These are phyloP conservation scores for Hanseniaspora singularis DNA, from an alignment of 805 yeast genomes.

Conservation along the genomic window DNA sequence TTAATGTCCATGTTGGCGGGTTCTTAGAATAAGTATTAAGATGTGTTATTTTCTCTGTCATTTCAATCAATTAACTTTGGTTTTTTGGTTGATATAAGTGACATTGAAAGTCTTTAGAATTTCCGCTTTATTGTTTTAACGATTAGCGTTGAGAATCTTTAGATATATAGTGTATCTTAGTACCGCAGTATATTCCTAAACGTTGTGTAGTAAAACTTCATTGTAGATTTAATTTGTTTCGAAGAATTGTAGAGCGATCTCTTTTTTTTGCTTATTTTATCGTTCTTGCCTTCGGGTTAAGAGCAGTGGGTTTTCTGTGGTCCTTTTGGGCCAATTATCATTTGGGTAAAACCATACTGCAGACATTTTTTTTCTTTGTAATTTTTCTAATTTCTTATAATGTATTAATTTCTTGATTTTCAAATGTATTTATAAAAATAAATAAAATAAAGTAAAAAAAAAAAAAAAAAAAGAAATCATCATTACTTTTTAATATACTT, in stretches of 20 bases:
- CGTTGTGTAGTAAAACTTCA: conserved; percentile 64
- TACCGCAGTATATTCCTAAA: conserved; percentile 98
- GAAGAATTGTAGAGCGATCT: conserved; percentile 13
- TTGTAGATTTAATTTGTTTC: conserved; percentile 13
- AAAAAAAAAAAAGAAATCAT: no score
- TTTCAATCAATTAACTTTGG: no score
- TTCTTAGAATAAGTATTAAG: conserved; percentile 55
- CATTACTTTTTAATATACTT: no score
- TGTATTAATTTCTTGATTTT: background rate
- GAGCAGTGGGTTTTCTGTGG: conserved; percentile 23
- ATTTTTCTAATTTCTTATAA: background rate
- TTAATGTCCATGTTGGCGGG: conserved; percentile 94
- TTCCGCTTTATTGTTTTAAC: conserved; percentile 28
- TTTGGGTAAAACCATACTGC: conserved; percentile 99
- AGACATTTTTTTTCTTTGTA: conserved; percentile 40
- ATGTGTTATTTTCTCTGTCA: conserved; percentile 30
- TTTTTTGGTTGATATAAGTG: no score
- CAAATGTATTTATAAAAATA: no score
- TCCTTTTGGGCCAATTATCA: conserved; percentile 81
- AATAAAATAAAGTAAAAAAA: no score
- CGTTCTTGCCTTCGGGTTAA: background rate
- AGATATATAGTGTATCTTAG: conserved; percentile 47
- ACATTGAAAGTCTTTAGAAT: conserved; percentile 31
- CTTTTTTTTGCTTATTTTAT: conserved; percentile 11
- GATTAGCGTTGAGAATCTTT: conserved; percentile 37